phyloP scores from a whole-genome alignment of 306 rosid species.

The Quercus glauca region DNA sequence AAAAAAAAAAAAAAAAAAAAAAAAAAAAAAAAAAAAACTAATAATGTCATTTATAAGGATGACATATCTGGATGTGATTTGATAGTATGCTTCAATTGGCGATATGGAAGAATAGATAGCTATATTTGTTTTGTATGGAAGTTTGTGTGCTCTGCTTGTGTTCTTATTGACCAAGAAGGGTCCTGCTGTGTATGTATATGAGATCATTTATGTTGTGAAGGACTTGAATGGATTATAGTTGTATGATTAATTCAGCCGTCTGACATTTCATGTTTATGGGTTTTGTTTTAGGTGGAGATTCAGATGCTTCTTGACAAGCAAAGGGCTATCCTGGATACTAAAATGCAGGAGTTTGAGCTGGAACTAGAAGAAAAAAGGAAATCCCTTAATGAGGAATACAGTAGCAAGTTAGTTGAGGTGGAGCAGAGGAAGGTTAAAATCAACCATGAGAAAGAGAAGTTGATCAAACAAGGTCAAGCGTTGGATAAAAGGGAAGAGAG shows the following conservation, averaged over 20 bases:
- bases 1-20: too few relatives aligned
- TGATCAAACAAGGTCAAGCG: conserved; percentile 63
- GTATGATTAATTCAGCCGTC: conserved; percentile 21
- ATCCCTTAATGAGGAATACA: conserved; percentile 50
- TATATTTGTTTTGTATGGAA: background rate
- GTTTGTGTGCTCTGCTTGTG: background rate
- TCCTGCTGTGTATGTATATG: background rate
- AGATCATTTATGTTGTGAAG: background rate
- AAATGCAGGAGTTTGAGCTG: conserved; percentile 59
- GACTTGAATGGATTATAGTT: background rate
- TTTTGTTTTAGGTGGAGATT: conserved; percentile 59
- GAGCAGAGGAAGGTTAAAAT: conserved; percentile 64
- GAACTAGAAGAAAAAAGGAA: conserved; percentile 58
- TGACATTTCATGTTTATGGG: conserved; percentile 16
- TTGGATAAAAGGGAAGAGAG: conserved; percentile 71
- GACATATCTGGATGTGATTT: background rate
- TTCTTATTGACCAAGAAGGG: background rate
- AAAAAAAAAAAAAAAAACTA: too few relatives aligned
- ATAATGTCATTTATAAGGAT: background rate
- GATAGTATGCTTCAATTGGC: background rate
- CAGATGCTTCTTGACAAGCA: conserved; percentile 60
- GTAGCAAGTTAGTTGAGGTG: conserved; percentile 39
- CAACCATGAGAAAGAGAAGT: conserved; percentile 65
- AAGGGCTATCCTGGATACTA: conserved; percentile 42
- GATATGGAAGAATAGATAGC: background rate